Conservation (phyloP, 1,284 basidiomycete genomes). For the Boletellus dicymbophilus region DNA sequence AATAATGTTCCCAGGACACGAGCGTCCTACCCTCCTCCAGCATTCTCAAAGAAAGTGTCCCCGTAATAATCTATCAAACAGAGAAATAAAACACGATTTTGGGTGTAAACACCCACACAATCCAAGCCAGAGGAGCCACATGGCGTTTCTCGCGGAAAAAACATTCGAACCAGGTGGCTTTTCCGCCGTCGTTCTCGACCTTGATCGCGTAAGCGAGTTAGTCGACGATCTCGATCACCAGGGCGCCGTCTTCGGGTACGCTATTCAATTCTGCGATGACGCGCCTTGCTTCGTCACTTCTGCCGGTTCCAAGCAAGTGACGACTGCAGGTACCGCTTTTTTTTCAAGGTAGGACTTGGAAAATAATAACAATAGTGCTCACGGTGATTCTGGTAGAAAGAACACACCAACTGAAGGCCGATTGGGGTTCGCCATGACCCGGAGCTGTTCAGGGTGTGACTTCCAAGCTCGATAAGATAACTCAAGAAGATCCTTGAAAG, state of each 20-base stretch:
- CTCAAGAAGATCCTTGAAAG: slow-evolving; percentile 44
- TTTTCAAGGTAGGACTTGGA: neutral
- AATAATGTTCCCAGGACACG: slow-evolving; percentile 14
- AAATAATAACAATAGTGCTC: slow-evolving; percentile 21
- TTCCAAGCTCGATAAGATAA: slow-evolving; percentile 32
- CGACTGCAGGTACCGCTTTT: slow-evolving; percentile 44
- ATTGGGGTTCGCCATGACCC: slow-evolving; percentile 75
- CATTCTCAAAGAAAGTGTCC: slow-evolving; percentile 81
- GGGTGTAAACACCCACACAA: neutral
- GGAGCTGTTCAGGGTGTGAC: slow-evolving; percentile 57
- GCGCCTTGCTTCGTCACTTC: slow-evolving; percentile 51
- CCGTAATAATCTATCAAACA: slow-evolving; percentile 66
- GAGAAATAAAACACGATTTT: neutral
- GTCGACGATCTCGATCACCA: slow-evolving; percentile 41
- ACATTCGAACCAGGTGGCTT: slow-evolving; percentile 78
- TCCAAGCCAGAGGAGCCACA: slow-evolving; percentile 73
- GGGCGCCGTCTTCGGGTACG: slow-evolving; percentile 42
- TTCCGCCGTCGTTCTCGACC: slow-evolving; percentile 75
- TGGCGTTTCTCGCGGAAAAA: slow-evolving; percentile 67
- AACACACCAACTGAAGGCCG: slow-evolving; percentile 69
- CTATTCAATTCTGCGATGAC: slow-evolving; percentile 71
- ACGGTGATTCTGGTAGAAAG: slow-evolving; percentile 83
- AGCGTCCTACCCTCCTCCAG: slow-evolving; percentile 56
- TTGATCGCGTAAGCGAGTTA: slow-evolving; percentile 72
- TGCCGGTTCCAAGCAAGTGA: slow-evolving; percentile 59